Evolutionary conservation across 495 filamentous ascomycete species (phyloP), one percentile per base, ranked within the genome.

Genomic region (Beverwykella pulmonaria): DNA sequence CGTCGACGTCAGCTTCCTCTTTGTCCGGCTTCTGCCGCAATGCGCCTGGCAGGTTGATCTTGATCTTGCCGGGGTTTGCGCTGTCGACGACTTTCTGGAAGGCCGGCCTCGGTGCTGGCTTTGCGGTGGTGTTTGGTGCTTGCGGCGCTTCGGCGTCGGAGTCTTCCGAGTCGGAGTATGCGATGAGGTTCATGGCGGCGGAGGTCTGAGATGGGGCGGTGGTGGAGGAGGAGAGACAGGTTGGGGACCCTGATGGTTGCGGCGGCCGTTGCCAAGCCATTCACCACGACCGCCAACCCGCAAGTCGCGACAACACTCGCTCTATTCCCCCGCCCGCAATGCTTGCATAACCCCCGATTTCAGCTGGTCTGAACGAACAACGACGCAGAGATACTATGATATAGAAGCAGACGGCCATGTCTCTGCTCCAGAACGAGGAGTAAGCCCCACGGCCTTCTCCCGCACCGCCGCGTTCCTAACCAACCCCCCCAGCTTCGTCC

Each of bases 341-440:
- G 54, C 10, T 34, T 27, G 19, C 29, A 26, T 52, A 30, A 39
- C 26, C 17, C 10, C 54, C 34, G 25, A 30, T 41, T 47, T 61
- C 64, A 68, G 68, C 68, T 73, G 68, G 71, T 44, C 68, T 71
- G 68, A 57, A 59, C 19, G 39, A 57, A 15, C n/a, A 29, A 27
- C 23, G 15, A 41, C 19, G 6, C 27, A 49, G 6, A 32, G 19
- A 55, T 39, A 58, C 27, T n/a, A 65, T 65, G 55, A 39, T 9
- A 15, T 6, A 39, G 20, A 44, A 60, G 30, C 7, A 23, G 25
- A 48, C 30, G 9, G 47, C 23, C 62, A 98, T 97, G 94, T 95
- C 93, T 71, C 84, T 98, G 73, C 88, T 98, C 60, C 92, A 96
- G 77, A 92, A 96, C 66, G 93, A 98, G 86, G 93, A 98, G 92